Percentiles rank a stretch among this genome's conserved stretches.
Conservation (phyloP, 2,329 filamentous ascomycete species). For the Leptosphaerulina australis region DNA sequence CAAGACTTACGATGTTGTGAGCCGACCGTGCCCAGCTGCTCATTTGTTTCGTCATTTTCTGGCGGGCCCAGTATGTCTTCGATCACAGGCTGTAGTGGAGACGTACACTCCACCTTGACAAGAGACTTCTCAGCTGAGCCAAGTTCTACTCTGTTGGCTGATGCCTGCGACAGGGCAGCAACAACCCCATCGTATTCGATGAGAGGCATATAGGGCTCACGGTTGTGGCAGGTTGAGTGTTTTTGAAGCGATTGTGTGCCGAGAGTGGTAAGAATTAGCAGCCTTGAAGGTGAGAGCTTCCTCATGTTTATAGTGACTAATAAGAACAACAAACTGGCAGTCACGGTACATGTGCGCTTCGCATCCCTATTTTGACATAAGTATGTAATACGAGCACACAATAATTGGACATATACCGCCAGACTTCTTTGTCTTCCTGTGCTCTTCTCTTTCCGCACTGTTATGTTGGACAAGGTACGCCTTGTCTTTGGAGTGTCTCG, state of each 20-base stretch:
- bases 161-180: neutral
- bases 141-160: neutral
- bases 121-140: neutral
- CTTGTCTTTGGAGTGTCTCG: too few species aligned
- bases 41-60: neutral
- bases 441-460: too few species aligned
- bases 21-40: neutral
- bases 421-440: neutral
- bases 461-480: too few species aligned
- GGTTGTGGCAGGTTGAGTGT: neutral
- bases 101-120: neutral
- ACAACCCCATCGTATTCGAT: neutral
- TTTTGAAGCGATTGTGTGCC: neutral
- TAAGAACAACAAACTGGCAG: neutral
- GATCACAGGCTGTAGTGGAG: slow-evolving; percentile 11
- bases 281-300: neutral
- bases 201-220: neutral
- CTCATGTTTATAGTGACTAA: slow-evolving; percentile 2
- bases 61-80: neutral
- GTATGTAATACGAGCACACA: too few species aligned
- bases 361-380: too few species aligned
- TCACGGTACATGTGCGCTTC: neutral
- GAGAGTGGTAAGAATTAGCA: neutral
- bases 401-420: neutral
- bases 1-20: slow-evolving; percentile 9